Base-by-base conservation (phyloP, 306 rosid genomes). In the Vigna nakashimae region DNA sequence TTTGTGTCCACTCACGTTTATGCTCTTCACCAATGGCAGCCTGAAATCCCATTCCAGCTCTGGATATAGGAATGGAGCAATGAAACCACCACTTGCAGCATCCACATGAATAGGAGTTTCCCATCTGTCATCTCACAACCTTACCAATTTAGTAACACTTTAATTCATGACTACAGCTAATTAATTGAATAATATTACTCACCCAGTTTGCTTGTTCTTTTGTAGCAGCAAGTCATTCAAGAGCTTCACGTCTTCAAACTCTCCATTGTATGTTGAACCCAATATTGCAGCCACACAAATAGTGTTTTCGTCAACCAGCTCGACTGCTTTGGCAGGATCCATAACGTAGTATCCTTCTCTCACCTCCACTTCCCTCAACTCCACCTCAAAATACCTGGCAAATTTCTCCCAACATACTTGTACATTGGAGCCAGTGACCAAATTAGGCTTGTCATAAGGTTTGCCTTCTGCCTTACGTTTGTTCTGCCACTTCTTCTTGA, bases 391-490 rank as follows among this genome's bases (percentile, higher is more conserved):
- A 77, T 88, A 92, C 68, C 85, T 84, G 0, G 92, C 97, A 74
- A 92, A 87, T 58, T 92, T 92, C 88, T 90, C 86, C 97, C 97
- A 92, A 77, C 97, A 92, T 1, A 92, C 91, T 88, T 89, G 28
- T 6, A 60, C 94, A 46, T 93, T 89, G 43, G 98, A 74, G 30
- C 96, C 98, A 2, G 92, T 86, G 53, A 93, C 96, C 9, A 93
- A 74, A 65, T 91, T 93, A 10, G 98, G 98, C 22, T 77, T 93
- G 75, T 86, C 89, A 26, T 1, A 87, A 14, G 90, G 83, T 22
- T 87, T 87, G 0, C 91, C 96, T 16, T 84, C 68, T 6, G 90
- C 91, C 72, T 82, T 90, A 28, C 88, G 79, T 36, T 78, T 89
- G 77, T 85, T 86, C 71, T 93, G 94, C 98, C 98, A 93, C 71